Base-by-base conservation (phyloP, 352 stramenopile species). In the Blastocystis sp. region DNA sequence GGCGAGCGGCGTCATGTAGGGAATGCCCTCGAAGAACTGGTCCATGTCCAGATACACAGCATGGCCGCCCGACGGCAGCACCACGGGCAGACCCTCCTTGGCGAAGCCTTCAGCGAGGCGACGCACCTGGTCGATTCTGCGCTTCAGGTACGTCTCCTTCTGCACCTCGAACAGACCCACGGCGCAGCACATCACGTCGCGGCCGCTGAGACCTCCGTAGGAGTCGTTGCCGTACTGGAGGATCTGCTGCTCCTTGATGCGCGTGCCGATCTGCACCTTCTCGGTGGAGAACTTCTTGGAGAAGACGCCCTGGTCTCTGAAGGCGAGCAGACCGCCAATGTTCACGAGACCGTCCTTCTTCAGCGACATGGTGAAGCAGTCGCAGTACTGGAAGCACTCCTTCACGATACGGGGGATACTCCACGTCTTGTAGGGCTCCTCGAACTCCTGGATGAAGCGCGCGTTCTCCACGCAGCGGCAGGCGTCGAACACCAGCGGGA, bases 281-380 rank as follows among this genome's bases (percentile, higher is more conserved):
- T 79, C 78, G 2, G 64, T 66, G 2, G 64, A 88, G 78, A 88
- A 88, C 68, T 88, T 88, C 78, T 88, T 62, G 48, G 40, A 65
- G 78, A 88, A 88, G 19, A 88, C 21, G 48, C 78, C 78, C 10
- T 54, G 64, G 28, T 88, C 78, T 78, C 78, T 78, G 68, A 88
- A 88, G 43, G 78, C 78, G 2, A 88, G 68, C 28, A 88, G 28
- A 88, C 78, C 78, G 57, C 78, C 78, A 52, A 88, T 88, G 52
- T 88, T 88, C 48, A 88, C 78, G 48, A 88, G 78, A 88, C 78
- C 78, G 60, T 88, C 78, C 78, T 88, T 88, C 78, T 88, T 88
- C 68, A 88, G 78, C 11, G 78, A 88, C 78, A 88, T 88, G 28
- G 78, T 88, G 68, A 88, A 88, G 63, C 24, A 28, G 42, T 88